phyloP scores from a whole-genome alignment of 768 basidiomycete genomes.

The Dacryopinax primogenitus region DNA sequence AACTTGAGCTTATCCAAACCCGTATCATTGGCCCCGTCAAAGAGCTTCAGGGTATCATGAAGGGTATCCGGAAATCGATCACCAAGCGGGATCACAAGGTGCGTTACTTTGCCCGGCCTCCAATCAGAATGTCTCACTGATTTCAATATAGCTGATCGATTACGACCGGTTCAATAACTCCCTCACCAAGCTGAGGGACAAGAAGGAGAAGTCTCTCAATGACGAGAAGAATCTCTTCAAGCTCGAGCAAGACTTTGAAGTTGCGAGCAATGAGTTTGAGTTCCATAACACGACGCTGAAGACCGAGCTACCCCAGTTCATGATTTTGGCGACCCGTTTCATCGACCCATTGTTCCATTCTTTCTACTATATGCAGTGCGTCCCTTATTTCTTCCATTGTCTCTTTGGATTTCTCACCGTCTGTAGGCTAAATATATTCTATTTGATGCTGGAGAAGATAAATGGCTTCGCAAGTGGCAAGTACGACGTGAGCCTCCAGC shows the following conservation, averaged over 20 bases:
- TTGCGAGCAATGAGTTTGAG: slow-evolving; percentile 84
- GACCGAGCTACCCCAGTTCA: slow-evolving; percentile 85
- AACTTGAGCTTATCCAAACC: slow-evolving; percentile 86
- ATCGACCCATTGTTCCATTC: slow-evolving; percentile 97
- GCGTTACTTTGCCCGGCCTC: slow-evolving; percentile 16
- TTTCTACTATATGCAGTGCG: slow-evolving; percentile 98
- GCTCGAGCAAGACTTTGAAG: slow-evolving; percentile 93
- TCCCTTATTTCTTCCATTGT: slow-evolving; percentile 19
- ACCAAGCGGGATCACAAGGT: slow-evolving; percentile 97
- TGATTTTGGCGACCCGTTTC: slow-evolving; percentile 73
- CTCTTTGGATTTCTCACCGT: background rate
- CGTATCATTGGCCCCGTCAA: slow-evolving; percentile 75
- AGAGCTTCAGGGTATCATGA: slow-evolving; percentile 77
- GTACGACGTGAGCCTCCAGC: slow-evolving; percentile 40
- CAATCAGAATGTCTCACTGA: background rate
- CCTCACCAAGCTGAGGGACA: slow-evolving; percentile 86
- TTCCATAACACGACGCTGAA: slow-evolving; percentile 84
- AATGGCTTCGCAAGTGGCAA: slow-evolving; percentile 67
- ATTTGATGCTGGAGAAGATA: slow-evolving; percentile 87
- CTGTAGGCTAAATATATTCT: slow-evolving; percentile 77
- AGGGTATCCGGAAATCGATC: slow-evolving; percentile 82
- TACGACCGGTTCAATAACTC: slow-evolving; percentile 96
- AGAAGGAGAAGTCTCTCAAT: slow-evolving; percentile 90
- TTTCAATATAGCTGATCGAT: slow-evolving; percentile 54
- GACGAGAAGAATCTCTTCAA: slow-evolving; percentile 98